Base-by-base conservation (phyloP, 441 rosid species). In the Gossypium davidsonii region DNA sequence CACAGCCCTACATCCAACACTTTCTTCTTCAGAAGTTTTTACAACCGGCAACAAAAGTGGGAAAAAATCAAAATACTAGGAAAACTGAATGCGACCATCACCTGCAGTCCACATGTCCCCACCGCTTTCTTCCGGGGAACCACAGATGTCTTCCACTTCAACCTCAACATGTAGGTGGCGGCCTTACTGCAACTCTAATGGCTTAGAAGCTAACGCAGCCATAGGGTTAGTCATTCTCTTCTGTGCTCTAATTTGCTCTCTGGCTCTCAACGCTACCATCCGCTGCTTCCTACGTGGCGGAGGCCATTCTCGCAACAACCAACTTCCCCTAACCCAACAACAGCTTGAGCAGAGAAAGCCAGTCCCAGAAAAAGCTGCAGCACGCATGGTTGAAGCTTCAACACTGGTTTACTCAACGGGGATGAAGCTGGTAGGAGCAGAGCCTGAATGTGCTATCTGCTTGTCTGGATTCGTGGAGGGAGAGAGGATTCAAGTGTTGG, bases 361-460 rank as follows among this genome's bases (percentile, higher is more conserved):
- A 8, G 72, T 60, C 34, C 56, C 23, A 34, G 86, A 82, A 42
- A 62, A 66, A 20, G 76, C 73, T 3, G 67, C 72, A 6, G 75
- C 70, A 14, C 44, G 55, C 23, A 11, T 71, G 74, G 74, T 62
- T 39, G 71, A 49, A 10, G 80, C 85, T 55, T 84, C 83, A 0
- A 78, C 84, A 0, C 55, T 81, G 74, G 79, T 78, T 49, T 90
- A 85, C 73, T 18, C 81, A 3, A 66, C 82, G 2, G 92, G 83
- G 79, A 62, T 85, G 68, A 79, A 85, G 73, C 39, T 67, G 57
- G 42, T 37, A 7, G 93, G 91, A 10, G 80, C 76, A 1, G 85
- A 80, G 68, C 81, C 86, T 18, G 95, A 89, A 74, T 93, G 98
- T 62, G 85, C 89, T 0, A 93, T 91, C 3, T 93, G 98, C 83